Base-by-base conservation (phyloP, 1,284 basidiomycete genomes). In the Ustilago curta region DNA sequence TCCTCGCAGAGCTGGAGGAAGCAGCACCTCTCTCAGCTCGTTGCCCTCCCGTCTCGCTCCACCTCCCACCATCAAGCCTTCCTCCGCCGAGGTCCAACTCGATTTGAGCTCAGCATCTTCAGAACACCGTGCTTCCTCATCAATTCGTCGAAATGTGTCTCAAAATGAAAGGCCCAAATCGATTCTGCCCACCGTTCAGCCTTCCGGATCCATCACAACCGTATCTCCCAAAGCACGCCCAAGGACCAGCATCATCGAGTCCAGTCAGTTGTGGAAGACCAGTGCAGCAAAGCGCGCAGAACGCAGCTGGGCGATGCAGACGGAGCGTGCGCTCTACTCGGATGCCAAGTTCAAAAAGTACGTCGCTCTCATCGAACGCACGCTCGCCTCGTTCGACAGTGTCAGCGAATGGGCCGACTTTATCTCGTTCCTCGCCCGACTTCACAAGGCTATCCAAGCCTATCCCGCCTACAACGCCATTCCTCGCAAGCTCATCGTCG, bases 321-420 rank as follows among this genome's bases (percentile, higher is more conserved):
- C 72, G 19, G 83, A 84, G 53, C 73, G 76, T 18, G 74, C 83
- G 3, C 69, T 85, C 37, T 72, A 78, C 31, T 66, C 76, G 19
- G 96, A 99, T 86, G 91, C 93, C n/a, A 95, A 95, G 85, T 99
- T 92, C 88, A 94, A 93, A 88, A 97, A 97, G 87, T 98, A 95
- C 86, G 89, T 91, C 0, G 90, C 91, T 57, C 91, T 93, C 78
- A 92, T 99, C 56, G 97, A 99, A 84, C 92, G 92, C 85, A 93
- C 93, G 73, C 88, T 99, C 29, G 92, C 91, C 74, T 92, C 93
- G 1, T 99, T 99, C 81, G 95, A 98, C 84, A 93, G 90, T 83
- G 94, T 98, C 69, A 93, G 96, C 70, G 97, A 99, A 87, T 99
- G 97, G 97, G 96, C 97, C 64, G 97, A 99, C 87, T 99, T 96